phyloP scores from a whole-genome alignment of 768 basidiomycete species.

The Serendipita sp. region DNA sequence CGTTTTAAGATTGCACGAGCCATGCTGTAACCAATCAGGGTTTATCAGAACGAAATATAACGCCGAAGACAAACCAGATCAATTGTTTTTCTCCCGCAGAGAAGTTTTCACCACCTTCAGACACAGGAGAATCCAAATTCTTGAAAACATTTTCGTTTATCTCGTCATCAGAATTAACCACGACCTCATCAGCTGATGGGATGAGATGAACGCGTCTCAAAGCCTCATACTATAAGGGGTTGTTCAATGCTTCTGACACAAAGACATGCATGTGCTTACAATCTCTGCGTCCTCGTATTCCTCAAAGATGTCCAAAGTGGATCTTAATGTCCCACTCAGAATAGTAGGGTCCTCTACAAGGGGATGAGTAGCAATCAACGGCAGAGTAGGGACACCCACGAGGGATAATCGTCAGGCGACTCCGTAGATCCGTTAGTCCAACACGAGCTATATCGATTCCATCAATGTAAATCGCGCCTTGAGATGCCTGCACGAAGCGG shows the following conservation, averaged over 20 bases:
- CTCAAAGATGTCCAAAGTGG: constrained; percentile 70
- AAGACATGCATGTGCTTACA: constrained; percentile 25
- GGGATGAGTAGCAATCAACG: background rate
- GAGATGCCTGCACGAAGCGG: constrained; percentile 74
- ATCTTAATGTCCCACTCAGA: constrained; percentile 63
- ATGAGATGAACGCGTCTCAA: constrained; percentile 74
- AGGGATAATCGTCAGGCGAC: constrained; percentile 59
- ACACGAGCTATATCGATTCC: constrained; percentile 64
- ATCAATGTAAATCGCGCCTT: constrained; percentile 61
- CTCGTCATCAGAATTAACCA: constrained; percentile 26
- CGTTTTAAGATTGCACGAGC: constrained; percentile 70
- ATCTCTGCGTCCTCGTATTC: constrained; percentile 78
- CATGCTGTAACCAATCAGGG: constrained; percentile 32
- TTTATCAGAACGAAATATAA: background rate
- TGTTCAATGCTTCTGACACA: background rate
- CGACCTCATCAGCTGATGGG: constrained; percentile 35
- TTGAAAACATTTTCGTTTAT: constrained; percentile 66
- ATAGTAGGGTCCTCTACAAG: constrained; percentile 73
- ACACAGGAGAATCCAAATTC: constrained; percentile 54
- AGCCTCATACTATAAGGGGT: constrained; percentile 48
- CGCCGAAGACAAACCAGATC: constrained; percentile 26
- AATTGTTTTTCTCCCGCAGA: constrained; percentile 76
- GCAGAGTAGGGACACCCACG: constrained; percentile 28
- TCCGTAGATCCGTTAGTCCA: constrained; percentile 69
- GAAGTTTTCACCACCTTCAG: constrained; percentile 82